These are phyloP conservation scores for Dioszegia aurantiaca DNA, from an alignment of 768 basidiomycete species.

Conservation along the genomic window DNA sequence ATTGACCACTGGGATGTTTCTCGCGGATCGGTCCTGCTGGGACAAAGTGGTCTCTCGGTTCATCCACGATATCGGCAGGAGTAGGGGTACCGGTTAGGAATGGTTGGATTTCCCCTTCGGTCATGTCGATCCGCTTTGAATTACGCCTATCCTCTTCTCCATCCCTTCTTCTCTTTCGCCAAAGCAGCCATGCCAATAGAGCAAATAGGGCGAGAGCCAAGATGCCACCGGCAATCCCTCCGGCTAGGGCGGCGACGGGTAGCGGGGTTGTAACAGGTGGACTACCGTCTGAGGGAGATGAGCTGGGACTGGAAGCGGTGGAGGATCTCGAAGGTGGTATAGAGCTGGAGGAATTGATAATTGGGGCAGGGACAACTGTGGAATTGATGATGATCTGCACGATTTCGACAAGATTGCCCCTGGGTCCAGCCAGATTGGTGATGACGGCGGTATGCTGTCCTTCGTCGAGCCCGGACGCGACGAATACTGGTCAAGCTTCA, in stretches of 20 bases:
- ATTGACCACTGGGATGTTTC: no score
- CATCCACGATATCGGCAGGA: no score
- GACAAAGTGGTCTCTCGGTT: no score
- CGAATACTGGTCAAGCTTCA: constrained; percentile 8
- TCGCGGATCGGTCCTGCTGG: no score
- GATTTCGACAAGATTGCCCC: constrained; percentile 15
- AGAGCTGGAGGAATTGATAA: no score
- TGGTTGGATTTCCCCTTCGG: constrained; percentile 20
- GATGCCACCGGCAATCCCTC: constrained; percentile 39
- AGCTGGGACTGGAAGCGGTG: neutral
- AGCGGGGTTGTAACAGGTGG: no score
- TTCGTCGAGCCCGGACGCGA: constrained; percentile 5
- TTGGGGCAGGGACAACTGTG: constrained; percentile 11
- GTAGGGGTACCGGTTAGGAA: no score
- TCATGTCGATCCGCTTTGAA: constrained; percentile 7
- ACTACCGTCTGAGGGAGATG: no score
- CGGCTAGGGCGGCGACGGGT: constrained; percentile 34
- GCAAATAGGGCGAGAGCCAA: constrained; percentile 34
- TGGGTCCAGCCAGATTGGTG: constrained; percentile 1
- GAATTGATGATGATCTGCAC: constrained; percentile 33
- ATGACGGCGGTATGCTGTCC: constrained; percentile 2
- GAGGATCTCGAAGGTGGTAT: no score
- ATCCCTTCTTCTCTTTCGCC: constrained; percentile 11
- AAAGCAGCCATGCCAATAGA: constrained; percentile 29
- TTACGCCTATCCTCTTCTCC: neutral